Conservation (phyloP, 495 filamentous ascomycete species). For the Physcia stellaris region DNA sequence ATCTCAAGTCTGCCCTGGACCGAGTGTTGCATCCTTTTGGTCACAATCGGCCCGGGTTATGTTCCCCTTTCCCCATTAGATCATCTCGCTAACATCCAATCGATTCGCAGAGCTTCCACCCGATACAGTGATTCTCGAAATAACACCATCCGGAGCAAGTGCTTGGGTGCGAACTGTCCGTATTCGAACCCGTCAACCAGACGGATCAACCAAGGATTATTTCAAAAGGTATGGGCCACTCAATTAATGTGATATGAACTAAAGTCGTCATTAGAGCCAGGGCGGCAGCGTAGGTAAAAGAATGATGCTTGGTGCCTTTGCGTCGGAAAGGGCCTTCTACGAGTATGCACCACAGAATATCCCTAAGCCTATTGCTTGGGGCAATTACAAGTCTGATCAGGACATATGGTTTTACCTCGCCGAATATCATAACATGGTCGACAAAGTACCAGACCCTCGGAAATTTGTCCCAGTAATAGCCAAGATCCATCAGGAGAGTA, state of each 20-base stretch:
- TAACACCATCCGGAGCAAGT: too few species aligned
- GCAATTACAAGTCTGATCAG: slow-evolving; percentile 18
- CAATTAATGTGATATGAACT: background rate
- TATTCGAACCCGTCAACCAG: background rate
- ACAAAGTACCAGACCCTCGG: too few species aligned
- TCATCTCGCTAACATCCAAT: too few species aligned
- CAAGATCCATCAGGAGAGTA: too few species aligned
- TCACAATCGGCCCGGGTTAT: too few species aligned
- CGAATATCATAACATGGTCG: slow-evolving; percentile 21
- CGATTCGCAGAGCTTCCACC: too few species aligned
- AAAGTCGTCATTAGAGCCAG: background rate
- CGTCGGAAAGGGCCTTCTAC: slow-evolving; percentile 24
- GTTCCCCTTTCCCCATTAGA: too few species aligned
- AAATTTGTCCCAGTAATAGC: too few species aligned
- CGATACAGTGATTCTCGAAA: too few species aligned
- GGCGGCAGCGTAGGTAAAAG: slow-evolving; percentile 10
- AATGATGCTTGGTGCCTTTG: slow-evolving; percentile 26
- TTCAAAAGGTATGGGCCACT: background rate
- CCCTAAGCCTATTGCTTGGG: slow-evolving; percentile 27
- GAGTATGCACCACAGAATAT: slow-evolving; percentile 19
- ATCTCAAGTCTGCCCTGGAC: too few species aligned
- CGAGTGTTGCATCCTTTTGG: too few species aligned
- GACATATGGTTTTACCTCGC: slow-evolving; percentile 24
- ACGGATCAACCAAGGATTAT: background rate
- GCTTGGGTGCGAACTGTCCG: slow-evolving; percentile 1